Evolutionary conservation across 768 basidiomycete genomes (phyloP), one percentile per base, ranked within the genome.

Genomic region (Boletellus ananas): DNA sequence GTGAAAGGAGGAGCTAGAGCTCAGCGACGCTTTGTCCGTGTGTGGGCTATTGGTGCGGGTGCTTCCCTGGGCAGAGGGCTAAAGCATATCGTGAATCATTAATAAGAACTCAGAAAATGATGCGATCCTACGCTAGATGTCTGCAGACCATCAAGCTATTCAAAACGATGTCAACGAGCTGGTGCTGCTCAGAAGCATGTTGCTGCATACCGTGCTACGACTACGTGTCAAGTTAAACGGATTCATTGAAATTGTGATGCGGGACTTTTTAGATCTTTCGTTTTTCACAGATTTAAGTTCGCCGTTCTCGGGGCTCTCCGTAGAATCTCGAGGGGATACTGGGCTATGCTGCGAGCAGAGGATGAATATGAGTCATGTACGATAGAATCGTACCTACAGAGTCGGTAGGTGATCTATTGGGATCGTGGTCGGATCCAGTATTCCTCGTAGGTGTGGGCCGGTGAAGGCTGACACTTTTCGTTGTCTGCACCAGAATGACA

Each of bases 51-150:
- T 42, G 4, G 41, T 13, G 25, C 9, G 9, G 9, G 29, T 37
- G 17, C 52, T 52, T 33, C 16, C 48, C 31, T 25, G 45, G 14
- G 17, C 20, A 34, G 52, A 39, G 1, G 47, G 29, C 57, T 63
- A 33, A 20, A 3, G 12, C n/a, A 44, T 40, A 35, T 10, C 8
- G 16, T 41, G 7, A 6, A 31, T n/a, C 2, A 18, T 38, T 1
- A 3, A 13, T 18, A 14, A 33, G 3, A 16, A 31, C 38, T 11
- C 34, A 12, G 3, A 36, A 9, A 34, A 37, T 5, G 5, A 42
- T 12, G 14, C 6, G 23, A 33, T 42, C 54, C 18, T 51, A 62
- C 60, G 11, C 36, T 42, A 6, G 21, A 31, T 40, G 39, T 29
- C 18, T 4, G 50, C 3, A 35, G 20, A n/a, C 17, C 41, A 23